Evolutionary conservation across 176 grass and related monocot species (phyloP), one percentile per base, ranked within the genome.

Genomic region (Cocos nucifera): DNA sequence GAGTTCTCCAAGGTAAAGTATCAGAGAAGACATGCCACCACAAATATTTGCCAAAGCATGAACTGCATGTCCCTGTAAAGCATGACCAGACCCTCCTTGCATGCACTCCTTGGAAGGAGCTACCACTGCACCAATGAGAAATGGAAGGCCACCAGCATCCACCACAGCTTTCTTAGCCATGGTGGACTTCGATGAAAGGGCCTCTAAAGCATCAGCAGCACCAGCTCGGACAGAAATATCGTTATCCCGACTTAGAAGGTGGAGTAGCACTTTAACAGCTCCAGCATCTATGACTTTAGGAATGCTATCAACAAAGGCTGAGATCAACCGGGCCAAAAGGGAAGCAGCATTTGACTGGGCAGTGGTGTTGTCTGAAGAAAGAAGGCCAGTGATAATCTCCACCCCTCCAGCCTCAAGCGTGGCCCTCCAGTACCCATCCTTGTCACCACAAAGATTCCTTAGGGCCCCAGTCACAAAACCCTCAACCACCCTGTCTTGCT

Each of bases 151-250:
- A 26, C 92, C 92, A 24, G 87, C 92, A 85, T 96, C 81, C 55
- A 96, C 92, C 24, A 96, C 80, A 71, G 87, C 83, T 81, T 96
- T 90, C 75, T 85, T 96, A 80, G 83, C 87, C 71, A 79, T 77
- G 70, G 61, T 85, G 69, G 92, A 96, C 60, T 88, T 96, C 44
- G 73, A 95, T 62, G 87, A 88, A 22, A 96, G 61, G 50, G 85
- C 87, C 74, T 96, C 87, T 69, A 90, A 85, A 83, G 92, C 92
- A 88, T 96, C 92, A 73, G 83, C 92, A 7, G 87, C 92, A 82
- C 92, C 90, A 71, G 85, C 87, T 28, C 87, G 80, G 53, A 89
- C 83, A 53, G 83, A 87, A 79, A 90, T 96, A 72, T 88, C 75
- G 72, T 96, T 90, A 17, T 90, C 87, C 66, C 54, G 67, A 62